Conservation (phyloP, 2,329 filamentous ascomycete genomes). For the Neurospora sp. region DNA sequence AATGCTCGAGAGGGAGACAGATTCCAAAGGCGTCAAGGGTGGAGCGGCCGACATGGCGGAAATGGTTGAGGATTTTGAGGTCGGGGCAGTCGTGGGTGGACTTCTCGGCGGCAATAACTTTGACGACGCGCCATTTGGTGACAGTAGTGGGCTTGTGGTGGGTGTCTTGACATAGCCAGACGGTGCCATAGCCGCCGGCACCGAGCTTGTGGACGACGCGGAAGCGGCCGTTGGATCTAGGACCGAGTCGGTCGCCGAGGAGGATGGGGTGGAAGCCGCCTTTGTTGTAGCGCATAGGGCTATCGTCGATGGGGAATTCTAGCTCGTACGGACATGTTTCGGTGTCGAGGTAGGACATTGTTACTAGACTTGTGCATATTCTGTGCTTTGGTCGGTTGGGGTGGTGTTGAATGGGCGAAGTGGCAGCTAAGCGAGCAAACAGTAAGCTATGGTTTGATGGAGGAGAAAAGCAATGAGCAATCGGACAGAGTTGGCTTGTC, state of each 20-base stretch:
- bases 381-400: not conserved
- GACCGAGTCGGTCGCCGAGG: slow-evolving; percentile 5
- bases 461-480: not conserved
- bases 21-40: slow-evolving; percentile 4
- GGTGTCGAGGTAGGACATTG: not conserved
- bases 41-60: not conserved
- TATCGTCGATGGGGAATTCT: not conserved
- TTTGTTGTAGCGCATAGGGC: not conserved
- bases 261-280: slow-evolving; percentile 3
- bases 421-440: not conserved
- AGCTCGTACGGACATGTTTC: not conserved
- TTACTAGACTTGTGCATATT: not conserved
- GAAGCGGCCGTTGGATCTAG: not conserved
- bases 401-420: not conserved
- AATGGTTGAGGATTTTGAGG: not conserved
- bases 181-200: slow-evolving; percentile 3
- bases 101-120: not conserved
- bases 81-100: not conserved
- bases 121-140: slow-evolving; percentile 8
- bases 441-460: not conserved
- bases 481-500: not conserved
- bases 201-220: slow-evolving; percentile 10
- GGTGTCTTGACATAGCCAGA: slow-evolving; percentile 10
- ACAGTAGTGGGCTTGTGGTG: not conserved
- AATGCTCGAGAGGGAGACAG: slow-evolving; percentile 5